Evolutionary conservation across 345 rosid species (phyloP).

Genomic region (Tarenaya hassleriana): DNA sequence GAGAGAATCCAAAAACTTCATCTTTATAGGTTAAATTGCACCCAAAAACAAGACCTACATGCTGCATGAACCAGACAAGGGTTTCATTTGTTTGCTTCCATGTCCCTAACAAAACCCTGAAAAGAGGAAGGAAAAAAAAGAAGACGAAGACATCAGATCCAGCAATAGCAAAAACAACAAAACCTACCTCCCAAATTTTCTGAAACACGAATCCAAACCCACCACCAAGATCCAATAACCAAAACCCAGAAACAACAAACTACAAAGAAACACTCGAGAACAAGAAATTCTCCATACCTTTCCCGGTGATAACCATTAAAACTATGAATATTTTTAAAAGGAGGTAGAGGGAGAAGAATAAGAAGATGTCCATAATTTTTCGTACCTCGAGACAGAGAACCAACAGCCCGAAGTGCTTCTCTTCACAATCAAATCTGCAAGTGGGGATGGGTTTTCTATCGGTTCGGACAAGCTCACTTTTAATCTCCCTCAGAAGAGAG

Average conservation of each 20-base stretch:
- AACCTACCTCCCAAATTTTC: no score
- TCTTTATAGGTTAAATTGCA: constrained; percentile 21
- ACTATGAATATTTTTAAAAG: constrained; percentile 10
- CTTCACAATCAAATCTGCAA: not conserved
- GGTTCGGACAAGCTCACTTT: constrained; percentile 16
- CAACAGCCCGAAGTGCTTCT: no score
- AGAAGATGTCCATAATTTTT: no score
- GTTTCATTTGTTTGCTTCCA: constrained; percentile 20
- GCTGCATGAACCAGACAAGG: constrained; percentile 36
- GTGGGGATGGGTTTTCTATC: constrained; percentile 5
- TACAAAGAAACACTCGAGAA: not conserved
- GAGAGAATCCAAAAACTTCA: constrained; percentile 30
- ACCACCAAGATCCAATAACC: constrained; percentile 12
- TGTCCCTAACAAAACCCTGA: constrained; percentile 19
- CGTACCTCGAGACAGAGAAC: no score
- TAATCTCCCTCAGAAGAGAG: not conserved
- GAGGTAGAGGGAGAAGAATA: no score
- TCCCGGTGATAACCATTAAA: constrained; percentile 4
- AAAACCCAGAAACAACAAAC: constrained; percentile 1
- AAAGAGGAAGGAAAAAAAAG: not conserved
- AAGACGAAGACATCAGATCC: constrained; percentile 23
- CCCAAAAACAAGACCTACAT: constrained; percentile 31
- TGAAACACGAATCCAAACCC: not conserved
- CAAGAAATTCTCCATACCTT: not conserved
- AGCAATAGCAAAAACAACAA: constrained; percentile 9